Conservation (phyloP, 345 rosid species). For the Murraya paniculata region DNA sequence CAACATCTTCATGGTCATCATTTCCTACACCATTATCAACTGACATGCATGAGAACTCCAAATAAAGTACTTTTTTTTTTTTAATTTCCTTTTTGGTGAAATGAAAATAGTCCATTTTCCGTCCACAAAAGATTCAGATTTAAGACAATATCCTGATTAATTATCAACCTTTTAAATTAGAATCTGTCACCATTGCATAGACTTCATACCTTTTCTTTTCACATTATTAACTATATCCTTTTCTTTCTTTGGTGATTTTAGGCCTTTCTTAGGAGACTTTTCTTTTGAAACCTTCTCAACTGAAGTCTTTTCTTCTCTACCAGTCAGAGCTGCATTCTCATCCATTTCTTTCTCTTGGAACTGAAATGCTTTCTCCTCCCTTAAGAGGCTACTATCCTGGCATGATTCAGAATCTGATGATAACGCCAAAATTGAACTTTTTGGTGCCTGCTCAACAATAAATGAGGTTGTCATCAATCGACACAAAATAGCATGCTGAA, state of each 20-base stretch:
- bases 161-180: neutral
- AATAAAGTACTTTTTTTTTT: neutral
- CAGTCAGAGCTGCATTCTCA: slow-evolving; percentile 31
- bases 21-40: slow-evolving; percentile 40
- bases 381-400: slow-evolving; percentile 28
- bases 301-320: slow-evolving; percentile 27
- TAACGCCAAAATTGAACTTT: slow-evolving; percentile 41
- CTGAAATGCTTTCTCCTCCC: slow-evolving; percentile 22
- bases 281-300: slow-evolving; percentile 44
- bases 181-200: neutral
- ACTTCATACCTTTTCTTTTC: slow-evolving; percentile 43
- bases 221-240: slow-evolving; percentile 25
- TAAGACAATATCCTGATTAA: neutral
- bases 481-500: neutral
- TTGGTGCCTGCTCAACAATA: slow-evolving; percentile 36
- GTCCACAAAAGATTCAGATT: neutral
- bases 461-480: slow-evolving; percentile 16
- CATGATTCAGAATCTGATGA: slow-evolving; percentile 82
- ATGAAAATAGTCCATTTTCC: neutral
- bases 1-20: slow-evolving; percentile 40
- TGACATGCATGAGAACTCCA: slow-evolving; percentile 9
- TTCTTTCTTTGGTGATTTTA: slow-evolving; percentile 37
- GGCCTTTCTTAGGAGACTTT: slow-evolving; percentile 44
- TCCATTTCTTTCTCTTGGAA: slow-evolving; percentile 31
- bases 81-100: neutral